A percentile compares a stretch with the other conserved stretches of the same genome.
phyloP scores from a whole-genome alignment of 2,329 filamentous ascomycete species.

The Didymellaceae sp. region DNA sequence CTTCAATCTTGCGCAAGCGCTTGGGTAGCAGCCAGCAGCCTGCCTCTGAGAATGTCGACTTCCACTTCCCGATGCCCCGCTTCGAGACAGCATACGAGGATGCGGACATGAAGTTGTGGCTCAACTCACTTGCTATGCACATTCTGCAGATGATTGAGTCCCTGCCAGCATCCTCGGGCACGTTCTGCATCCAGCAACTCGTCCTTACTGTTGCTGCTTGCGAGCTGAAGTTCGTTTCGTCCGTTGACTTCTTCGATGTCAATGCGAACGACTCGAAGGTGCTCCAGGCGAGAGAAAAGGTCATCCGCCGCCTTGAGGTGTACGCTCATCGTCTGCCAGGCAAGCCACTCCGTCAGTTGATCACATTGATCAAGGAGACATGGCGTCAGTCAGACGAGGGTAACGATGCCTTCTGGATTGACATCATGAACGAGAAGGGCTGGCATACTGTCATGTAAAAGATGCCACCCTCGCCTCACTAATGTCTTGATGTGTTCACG shows the following conservation, averaged over 20 bases:
- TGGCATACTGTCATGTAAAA: constrained; percentile 64
- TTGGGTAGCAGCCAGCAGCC: constrained; percentile 41
- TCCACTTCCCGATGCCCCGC: constrained; percentile 41
- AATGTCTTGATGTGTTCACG: constrained; percentile 1
- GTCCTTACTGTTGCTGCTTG: constrained; percentile 59
- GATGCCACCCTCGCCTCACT: constrained; percentile 10
- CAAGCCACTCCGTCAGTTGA: constrained; percentile 58
- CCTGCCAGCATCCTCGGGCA: constrained; percentile 60
- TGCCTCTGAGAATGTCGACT: constrained; percentile 33
- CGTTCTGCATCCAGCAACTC: constrained; percentile 61
- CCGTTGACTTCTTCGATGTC: constrained; percentile 45
- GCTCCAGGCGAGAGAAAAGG: constrained; percentile 56
- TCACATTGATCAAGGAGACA: constrained; percentile 60
- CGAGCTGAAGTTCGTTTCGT: constrained; percentile 57
- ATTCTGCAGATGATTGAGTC: constrained; percentile 58
- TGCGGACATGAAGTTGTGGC: constrained; percentile 50
- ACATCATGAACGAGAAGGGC: constrained; percentile 63
- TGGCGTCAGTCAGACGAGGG: constrained; percentile 60
- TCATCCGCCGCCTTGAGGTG: constrained; percentile 56
- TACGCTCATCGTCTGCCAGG: constrained; percentile 57
- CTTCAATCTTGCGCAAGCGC: constrained; percentile 56
- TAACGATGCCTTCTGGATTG: constrained; percentile 61
- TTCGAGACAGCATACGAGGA: constrained; percentile 44
- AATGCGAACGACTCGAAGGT: constrained; percentile 53
- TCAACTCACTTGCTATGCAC: constrained; percentile 59